Base-by-base conservation (phyloP, 2,329 filamentous ascomycete species). In the Fusarium globosum region DNA sequence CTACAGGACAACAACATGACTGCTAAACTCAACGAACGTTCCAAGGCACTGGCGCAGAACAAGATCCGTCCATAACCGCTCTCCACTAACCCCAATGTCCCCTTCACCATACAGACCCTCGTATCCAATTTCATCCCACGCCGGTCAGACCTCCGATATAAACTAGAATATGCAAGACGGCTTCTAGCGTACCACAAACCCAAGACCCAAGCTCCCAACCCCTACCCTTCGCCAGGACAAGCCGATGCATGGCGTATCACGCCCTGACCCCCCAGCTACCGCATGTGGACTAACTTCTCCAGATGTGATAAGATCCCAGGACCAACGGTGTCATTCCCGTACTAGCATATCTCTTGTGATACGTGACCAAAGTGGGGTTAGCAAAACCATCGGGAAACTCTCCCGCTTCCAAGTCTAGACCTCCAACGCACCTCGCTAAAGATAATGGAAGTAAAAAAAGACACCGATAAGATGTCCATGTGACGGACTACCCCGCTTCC, bases 401-500 rank as follows among this genome's bases (percentile, higher is more conserved):
- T 71, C 71, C 71, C 70, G 69, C 41, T 35, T 33, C 33, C 38
- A 38, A 71, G 66, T 57, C 65, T 26, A 23, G 55, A 48, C 67
- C 58, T 46, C 46, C 16, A 61, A 60, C 9, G 5, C 33, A 26
- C 4, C 21, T 51, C 16, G 53, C 45, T 57, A 23, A 33, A 56
- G 43, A 59, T 48, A 63, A 39, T 65, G 18, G 30, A 69, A 43
- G 5, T 10, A 20, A 52, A 35, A 33, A 23, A 20, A 33, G 35
- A 35, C 38, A 36, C 55, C 42, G 33, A 71, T 63, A 60, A 33
- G 18, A 35, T 43, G 62, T 49, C 49, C 71, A 68, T 73, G 71
- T 73, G 71, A 73, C 45, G 21, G 14, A 8, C 39, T 74, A 71
- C 71, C 71, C 71, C 71, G 71, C 71, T 46, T 72, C 69, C 65